phyloP scores from a whole-genome alignment of 192 early-diverging fungal species.

The Linnemannia hyalina region DNA sequence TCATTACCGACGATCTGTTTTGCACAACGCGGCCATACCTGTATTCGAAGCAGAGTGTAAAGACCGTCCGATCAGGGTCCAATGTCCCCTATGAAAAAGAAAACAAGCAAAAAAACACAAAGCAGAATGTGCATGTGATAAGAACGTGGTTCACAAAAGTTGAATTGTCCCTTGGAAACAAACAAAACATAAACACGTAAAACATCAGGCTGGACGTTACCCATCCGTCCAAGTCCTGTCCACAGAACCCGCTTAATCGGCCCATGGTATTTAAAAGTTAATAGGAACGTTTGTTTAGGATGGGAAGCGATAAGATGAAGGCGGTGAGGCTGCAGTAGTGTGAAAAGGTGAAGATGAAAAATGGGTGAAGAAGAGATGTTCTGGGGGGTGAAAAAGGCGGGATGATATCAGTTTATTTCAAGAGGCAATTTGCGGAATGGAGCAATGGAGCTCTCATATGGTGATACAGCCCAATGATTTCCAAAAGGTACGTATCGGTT shows the following conservation, averaged over 20 bases:
- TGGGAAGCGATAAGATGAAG: not conserved
- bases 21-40: slow-evolving; percentile 13
- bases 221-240: slow-evolving; percentile 15
- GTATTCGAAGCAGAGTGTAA: slow-evolving; percentile 51
- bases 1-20: not conserved
- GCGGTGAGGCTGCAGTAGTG: not conserved
- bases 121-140: not conserved
- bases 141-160: not conserved
- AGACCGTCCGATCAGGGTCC: slow-evolving; percentile 24
- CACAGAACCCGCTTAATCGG: slow-evolving; percentile 1
- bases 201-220: not conserved
- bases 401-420: not conserved
- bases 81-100: slow-evolving; percentile 21
- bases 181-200: not conserved
- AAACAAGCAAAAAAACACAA: not conserved
- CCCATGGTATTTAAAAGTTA: not conserved
- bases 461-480: not conserved
- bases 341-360: not conserved
- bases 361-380: not conserved
- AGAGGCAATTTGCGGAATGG: not conserved
- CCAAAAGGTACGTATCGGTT: not conserved
- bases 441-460: not conserved
- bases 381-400: not conserved
- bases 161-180: not conserved
- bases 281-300: not conserved